Conservation (phyloP, 441 rosid species). For the Erodium chrysanthum region DNA sequence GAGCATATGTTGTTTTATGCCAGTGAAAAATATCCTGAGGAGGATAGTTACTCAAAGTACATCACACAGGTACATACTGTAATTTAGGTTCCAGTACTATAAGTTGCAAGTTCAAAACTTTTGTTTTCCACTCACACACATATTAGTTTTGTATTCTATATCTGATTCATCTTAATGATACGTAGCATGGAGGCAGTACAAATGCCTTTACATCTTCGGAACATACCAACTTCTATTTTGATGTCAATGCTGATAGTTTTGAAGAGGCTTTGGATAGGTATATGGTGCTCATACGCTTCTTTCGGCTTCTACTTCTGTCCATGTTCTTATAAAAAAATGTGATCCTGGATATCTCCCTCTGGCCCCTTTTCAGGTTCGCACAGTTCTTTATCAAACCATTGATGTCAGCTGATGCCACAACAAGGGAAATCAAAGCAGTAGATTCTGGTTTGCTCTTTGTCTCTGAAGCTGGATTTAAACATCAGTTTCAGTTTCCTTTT, state of each 20-base stretch:
- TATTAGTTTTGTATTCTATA: neutral
- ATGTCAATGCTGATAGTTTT: conserved; percentile 58
- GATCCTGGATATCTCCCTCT: conserved; percentile 20
- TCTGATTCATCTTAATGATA: conserved; percentile 12
- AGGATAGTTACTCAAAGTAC: conserved; percentile 85
- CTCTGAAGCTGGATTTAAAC: conserved; percentile 9
- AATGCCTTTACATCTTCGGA: conserved; percentile 77
- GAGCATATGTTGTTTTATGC: conserved; percentile 97
- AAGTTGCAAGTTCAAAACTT: neutral
- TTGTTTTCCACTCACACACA: neutral
- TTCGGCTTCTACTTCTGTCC: neutral
- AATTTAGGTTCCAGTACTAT: neutral
- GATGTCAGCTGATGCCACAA: conserved; percentile 89
- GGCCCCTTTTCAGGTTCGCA: conserved; percentile 48
- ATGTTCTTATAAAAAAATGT: conserved; percentile 5
- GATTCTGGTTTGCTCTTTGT: conserved; percentile 56
- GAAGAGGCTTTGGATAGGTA: conserved; percentile 90
- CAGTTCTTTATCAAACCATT: conserved; percentile 84
- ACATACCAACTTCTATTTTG: conserved; percentile 56
- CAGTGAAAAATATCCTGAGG: conserved; percentile 74
- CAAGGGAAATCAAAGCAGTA: conserved; percentile 78
- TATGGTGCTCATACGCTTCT: conserved; percentile 10
- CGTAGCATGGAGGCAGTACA: conserved; percentile 82
- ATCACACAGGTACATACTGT: conserved; percentile 50
- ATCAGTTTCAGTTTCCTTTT: neutral